phyloP scores from a whole-genome alignment of 495 filamentous ascomycete species.

The Acidiella bohemica region DNA sequence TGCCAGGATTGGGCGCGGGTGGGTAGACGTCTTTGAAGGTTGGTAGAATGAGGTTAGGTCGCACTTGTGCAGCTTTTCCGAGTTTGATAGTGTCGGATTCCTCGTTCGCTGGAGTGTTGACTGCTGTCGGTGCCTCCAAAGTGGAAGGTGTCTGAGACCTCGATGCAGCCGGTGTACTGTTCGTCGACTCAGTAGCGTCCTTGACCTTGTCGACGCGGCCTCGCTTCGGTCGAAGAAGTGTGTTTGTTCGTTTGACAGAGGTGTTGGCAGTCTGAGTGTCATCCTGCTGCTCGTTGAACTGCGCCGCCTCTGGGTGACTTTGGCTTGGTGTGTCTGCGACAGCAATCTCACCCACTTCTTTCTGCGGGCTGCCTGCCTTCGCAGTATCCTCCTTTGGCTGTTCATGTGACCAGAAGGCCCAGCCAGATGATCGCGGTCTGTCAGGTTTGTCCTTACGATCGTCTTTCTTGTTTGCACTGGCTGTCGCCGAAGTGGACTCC shows the following conservation, averaged over 20 bases:
- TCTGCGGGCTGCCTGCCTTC: slow-evolving; percentile 34
- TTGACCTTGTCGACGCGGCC: slow-evolving; percentile 9
- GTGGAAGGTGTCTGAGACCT: slow-evolving; percentile 7
- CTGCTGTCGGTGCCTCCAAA: slow-evolving; percentile 9
- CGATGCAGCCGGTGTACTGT: slow-evolving; percentile 1
- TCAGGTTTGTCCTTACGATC: slow-evolving; percentile 10
- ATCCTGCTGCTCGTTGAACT: slow-evolving; percentile 37
- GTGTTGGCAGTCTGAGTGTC: slow-evolving; percentile 10
- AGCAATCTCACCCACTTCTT: slow-evolving; percentile 48
- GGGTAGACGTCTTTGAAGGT: slow-evolving; percentile 25
- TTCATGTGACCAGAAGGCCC: slow-evolving; percentile 78
- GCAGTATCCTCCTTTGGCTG: slow-evolving; percentile 33
- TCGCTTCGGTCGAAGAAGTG: slow-evolving; percentile 12
- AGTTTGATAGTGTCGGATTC: slow-evolving; percentile 2
- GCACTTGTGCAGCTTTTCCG: slow-evolving; percentile 11
- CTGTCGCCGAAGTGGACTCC: background rate
- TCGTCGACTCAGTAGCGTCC: background rate
- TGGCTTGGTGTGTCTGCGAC: slow-evolving; percentile 55
- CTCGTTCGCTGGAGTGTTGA: slow-evolving; percentile 4
- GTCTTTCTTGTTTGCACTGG: slow-evolving; percentile 1
- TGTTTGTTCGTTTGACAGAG: background rate
- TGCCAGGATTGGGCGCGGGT: slow-evolving; percentile 13
- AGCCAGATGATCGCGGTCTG: slow-evolving; percentile 47
- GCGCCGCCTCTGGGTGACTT: slow-evolving; percentile 46
- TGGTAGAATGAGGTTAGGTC: slow-evolving; percentile 26